Conservation (phyloP, 192 early-diverging fungal species). For the Umbelopsis isabellina region DNA sequence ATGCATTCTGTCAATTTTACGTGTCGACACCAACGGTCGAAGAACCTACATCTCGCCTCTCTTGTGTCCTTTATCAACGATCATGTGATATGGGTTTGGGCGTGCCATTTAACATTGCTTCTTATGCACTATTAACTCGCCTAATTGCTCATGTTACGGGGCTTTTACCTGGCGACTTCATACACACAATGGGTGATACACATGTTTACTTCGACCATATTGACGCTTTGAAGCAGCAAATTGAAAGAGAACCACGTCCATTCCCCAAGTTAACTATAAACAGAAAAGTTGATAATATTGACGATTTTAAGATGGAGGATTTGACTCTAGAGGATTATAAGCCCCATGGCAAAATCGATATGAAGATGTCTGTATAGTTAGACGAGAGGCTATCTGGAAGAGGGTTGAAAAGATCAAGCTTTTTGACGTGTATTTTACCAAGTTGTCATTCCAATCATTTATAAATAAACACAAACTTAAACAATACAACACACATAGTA, state of each 20-base stretch:
- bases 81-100: constrained; percentile 96
- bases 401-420: no score
- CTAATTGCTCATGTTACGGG: constrained; percentile 91
- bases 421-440: no score
- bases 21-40: constrained; percentile 69
- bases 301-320: constrained; percentile 80
- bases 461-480: no score
- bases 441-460: no score
- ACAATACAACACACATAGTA: no score
- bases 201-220: constrained; percentile 95
- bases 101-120: constrained; percentile 98
- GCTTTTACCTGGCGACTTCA: constrained; percentile 79
- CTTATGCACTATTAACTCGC: constrained; percentile 89
- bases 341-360: constrained; percentile 85
- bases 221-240: constrained; percentile 80
- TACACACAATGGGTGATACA: constrained; percentile 94
- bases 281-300: constrained; percentile 58
- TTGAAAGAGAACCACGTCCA: constrained; percentile 71
- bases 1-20: constrained; percentile 97
- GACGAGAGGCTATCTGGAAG: no score
- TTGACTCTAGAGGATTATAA: constrained; percentile 81
- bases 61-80: constrained; percentile 95
- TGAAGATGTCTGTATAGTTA: constrained; percentile 92
- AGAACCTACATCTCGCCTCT: constrained; percentile 62
- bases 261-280: constrained; percentile 83